Conservation (phyloP, 768 basidiomycete species). For the Panaeolus cyanescens region DNA sequence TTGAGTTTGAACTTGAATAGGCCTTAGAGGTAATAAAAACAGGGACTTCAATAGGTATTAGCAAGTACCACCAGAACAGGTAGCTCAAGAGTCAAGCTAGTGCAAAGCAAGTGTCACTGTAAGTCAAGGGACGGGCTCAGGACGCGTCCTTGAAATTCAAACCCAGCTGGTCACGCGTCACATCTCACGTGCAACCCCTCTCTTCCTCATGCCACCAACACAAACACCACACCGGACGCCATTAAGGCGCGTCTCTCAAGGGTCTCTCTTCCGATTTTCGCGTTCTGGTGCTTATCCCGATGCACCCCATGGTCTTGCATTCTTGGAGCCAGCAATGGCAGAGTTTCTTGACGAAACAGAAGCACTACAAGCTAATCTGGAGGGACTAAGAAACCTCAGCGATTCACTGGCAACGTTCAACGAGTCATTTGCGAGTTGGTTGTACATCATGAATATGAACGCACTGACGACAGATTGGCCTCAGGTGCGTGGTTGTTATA, state of each 20-base stretch:
- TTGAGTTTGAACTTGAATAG: too few species aligned
- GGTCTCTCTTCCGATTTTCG: slow-evolving; percentile 85
- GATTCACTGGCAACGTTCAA: slow-evolving; percentile 84
- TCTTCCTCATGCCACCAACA: slow-evolving; percentile 21
- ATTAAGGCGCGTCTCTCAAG: slow-evolving; percentile 86
- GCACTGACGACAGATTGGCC: slow-evolving; percentile 93
- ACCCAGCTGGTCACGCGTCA: too few species aligned
- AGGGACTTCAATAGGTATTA: too few species aligned
- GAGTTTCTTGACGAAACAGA: slow-evolving; percentile 92
- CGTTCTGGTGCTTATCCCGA: slow-evolving; percentile 72
- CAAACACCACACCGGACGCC: slow-evolving; percentile 76
- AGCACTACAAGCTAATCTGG: slow-evolving; percentile 72
- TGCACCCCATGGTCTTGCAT: slow-evolving; percentile 83
- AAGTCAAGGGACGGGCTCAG: too few species aligned
- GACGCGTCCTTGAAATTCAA: too few species aligned
- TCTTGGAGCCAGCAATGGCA: slow-evolving; percentile 79
- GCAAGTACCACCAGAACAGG: too few species aligned
- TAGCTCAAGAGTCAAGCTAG: too few species aligned
- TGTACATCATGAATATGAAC: slow-evolving; percentile 94
- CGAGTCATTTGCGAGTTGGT: slow-evolving; percentile 89
- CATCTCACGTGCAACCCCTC: too few species aligned
- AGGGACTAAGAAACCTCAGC: slow-evolving; percentile 70
- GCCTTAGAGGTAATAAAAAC: too few species aligned
- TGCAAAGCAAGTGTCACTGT: too few species aligned
- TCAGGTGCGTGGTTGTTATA: slow-evolving; percentile 47